These are phyloP conservation scores for Hypoxylon sp. DNA, from an alignment of 2,329 filamentous ascomycete genomes.

Conservation along the genomic window DNA sequence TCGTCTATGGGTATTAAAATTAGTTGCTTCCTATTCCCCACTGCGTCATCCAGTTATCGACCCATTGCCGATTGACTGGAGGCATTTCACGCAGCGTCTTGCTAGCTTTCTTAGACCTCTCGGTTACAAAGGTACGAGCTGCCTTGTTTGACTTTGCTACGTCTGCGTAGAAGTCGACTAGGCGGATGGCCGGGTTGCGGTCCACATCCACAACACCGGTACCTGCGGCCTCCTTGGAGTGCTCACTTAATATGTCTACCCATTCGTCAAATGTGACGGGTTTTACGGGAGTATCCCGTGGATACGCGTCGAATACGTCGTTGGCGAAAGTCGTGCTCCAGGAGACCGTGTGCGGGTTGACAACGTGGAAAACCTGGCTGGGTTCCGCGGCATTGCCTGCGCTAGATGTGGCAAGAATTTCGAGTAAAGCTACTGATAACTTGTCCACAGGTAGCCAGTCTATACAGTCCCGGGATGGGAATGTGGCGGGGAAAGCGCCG, in stretches of 20 bases:
- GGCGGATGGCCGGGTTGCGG: slow-evolving; percentile 5
- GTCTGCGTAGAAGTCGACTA: slow-evolving; percentile 9
- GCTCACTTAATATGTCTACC: background rate
- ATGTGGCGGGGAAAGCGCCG: slow-evolving; percentile 2
- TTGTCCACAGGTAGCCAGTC: slow-evolving; percentile 11
- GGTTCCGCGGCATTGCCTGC: background rate
- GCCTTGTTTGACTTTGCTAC: background rate
- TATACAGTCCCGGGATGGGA: slow-evolving; percentile 2
- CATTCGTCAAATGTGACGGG: slow-evolving; percentile 3
- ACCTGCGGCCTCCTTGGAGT: background rate
- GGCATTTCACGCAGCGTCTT: slow-evolving; percentile 1
- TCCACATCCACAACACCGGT: background rate
- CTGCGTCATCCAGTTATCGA: slow-evolving; percentile 11
- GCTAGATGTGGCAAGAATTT: slow-evolving; percentile 5
- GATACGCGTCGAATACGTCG: slow-evolving; percentile 1
- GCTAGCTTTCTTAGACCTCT: slow-evolving; percentile 5
- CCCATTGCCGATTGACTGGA: background rate
- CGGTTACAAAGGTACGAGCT: background rate
- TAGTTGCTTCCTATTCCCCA: no score
- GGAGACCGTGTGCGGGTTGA: slow-evolving; percentile 1
- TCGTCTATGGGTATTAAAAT: no score
- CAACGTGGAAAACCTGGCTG: slow-evolving; percentile 8
- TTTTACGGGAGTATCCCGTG: background rate
- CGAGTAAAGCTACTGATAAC: background rate
- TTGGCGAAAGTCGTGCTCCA: background rate